phyloP scores from a whole-genome alignment of 768 basidiomycete genomes.

The Boletus tylopilopsis region DNA sequence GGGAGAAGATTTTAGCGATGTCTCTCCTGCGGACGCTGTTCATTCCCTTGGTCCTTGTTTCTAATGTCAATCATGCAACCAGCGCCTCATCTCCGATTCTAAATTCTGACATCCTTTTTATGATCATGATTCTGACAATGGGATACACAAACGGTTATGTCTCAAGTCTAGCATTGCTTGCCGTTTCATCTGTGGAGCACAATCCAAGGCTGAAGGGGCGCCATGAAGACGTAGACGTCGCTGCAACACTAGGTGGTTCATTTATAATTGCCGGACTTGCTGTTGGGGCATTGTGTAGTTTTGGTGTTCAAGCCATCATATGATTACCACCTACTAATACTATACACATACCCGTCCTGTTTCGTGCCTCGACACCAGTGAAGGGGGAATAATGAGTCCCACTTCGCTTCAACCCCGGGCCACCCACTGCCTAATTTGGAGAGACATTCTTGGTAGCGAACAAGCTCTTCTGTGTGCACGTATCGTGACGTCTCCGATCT shows the following conservation, averaged over 20 bases:
- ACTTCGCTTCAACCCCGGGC: too few relatives aligned
- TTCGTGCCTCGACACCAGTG: too few relatives aligned
- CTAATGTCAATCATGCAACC: conserved; percentile 59
- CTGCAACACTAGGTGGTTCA: conserved; percentile 77
- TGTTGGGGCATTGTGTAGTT: conserved; percentile 73
- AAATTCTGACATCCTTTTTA: conserved; percentile 71
- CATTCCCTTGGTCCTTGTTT: conserved; percentile 1
- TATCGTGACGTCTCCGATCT: too few relatives aligned
- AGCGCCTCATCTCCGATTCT: conserved; percentile 39
- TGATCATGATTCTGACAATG: conserved; percentile 66
- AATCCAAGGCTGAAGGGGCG: conserved; percentile 34
- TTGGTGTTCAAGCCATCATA: conserved; percentile 65
- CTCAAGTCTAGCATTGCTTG: conserved; percentile 74
- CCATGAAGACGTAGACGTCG: conserved; percentile 76
- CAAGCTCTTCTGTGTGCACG: too few relatives aligned
- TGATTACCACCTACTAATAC: too few relatives aligned
- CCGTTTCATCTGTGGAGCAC: conserved; percentile 74
- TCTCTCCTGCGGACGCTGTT: conserved; percentile 1
- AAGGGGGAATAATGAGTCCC: too few relatives aligned
- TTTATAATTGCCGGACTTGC: conserved; percentile 72
- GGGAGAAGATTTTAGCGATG: conserved; percentile 1
- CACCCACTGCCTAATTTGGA: too few relatives aligned
- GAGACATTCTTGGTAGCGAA: too few relatives aligned
- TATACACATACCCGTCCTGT: too few relatives aligned
- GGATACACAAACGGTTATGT: conserved; percentile 78